Evolutionary conservation across 106 monocot genomes (phyloP).

Genomic region (Dendrobium nobile): DNA sequence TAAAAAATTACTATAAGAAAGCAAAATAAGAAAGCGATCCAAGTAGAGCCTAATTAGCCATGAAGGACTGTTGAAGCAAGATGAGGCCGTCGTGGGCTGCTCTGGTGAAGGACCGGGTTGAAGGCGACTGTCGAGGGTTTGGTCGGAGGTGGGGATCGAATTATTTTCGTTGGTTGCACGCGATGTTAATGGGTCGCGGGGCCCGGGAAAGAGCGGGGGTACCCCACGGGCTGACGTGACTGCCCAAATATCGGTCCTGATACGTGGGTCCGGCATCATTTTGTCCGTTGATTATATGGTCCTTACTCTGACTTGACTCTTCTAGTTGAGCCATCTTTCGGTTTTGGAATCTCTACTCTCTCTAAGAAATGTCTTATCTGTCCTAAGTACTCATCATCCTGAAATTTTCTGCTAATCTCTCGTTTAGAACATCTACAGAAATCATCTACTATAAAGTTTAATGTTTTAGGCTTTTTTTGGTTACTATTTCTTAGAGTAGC

Average conservation of each 20-base stretch:
- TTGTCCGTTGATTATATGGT: constrained; percentile 5
- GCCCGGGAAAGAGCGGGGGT: not conserved
- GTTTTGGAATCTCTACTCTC: not conserved
- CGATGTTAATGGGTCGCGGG: not conserved
- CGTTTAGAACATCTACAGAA: not conserved
- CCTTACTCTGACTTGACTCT: not conserved
- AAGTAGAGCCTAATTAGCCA: no score
- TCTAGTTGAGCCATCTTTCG: not conserved
- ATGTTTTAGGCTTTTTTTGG: no score
- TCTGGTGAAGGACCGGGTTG: not conserved
- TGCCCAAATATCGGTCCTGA: constrained; percentile 1
- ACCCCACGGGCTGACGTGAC: not conserved
- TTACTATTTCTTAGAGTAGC: no score
- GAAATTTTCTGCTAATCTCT: not conserved
- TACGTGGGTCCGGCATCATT: not conserved
- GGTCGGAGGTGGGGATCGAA: constrained; percentile 1
- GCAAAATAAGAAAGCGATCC: no score
- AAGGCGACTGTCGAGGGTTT: not conserved
- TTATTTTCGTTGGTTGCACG: constrained; percentile 6
- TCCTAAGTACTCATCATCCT: not conserved
- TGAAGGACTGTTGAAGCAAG: no score
- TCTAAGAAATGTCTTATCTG: constrained; percentile 4
- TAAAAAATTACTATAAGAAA: no score
- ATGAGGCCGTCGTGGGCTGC: not conserved
- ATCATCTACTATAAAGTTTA: not conserved